Evolutionary conservation across 139 green algal species (phyloP), one percentile per base, ranked within the genome.

Genomic region (Raphidocelis subcapitata): DNA sequence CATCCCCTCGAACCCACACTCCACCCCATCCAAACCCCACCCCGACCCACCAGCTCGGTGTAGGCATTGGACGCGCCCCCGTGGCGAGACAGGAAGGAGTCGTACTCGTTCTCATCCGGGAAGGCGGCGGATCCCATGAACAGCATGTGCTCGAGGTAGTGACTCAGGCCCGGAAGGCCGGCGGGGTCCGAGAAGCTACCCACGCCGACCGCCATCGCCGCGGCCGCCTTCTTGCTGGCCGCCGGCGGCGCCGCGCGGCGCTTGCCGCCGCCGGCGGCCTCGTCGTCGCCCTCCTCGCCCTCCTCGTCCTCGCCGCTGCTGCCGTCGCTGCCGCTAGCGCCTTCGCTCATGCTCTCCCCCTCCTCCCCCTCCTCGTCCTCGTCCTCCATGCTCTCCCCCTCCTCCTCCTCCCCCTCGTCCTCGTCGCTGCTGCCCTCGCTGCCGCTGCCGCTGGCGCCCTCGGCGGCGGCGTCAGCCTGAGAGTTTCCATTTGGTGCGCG

Each of bases 121-220:
- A 88, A 98, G 67, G 92, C 89, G 26, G 84, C 80, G 68, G 86
- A 96, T 69, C 96, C 96, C 95, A 99, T 99, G 88, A 99, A 99
- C 49, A 99, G 88, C 96, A 99, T 99, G 85, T 99, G 96, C 83
- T 99, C 96, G 73, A 99, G 75, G 75, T 96, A 97, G 82, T 97
- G 94, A 37, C 70, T 88, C 52, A 98, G 75, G 0, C 94, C 93
- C 84, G 95, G 83, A 41, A 72, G 3, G 54, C 59, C 60, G 5
- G 3, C 35, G 0, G 93, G 94, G 73, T 99, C 95, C 3, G 66
- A 84, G 74, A 97, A 96, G 80, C 86, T 94, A 31, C 95, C 95
- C 12, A 97, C 84, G 8, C 91, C 89, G 3, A 98, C 91, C 3
- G 85, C 86, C 83, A 98, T 88, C 3, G 94, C 91, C 24, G 93